Percentiles rank a stretch among this genome's conserved stretches.
Conservation (phyloP, 345 rosid genomes). For the Citrus medica region DNA sequence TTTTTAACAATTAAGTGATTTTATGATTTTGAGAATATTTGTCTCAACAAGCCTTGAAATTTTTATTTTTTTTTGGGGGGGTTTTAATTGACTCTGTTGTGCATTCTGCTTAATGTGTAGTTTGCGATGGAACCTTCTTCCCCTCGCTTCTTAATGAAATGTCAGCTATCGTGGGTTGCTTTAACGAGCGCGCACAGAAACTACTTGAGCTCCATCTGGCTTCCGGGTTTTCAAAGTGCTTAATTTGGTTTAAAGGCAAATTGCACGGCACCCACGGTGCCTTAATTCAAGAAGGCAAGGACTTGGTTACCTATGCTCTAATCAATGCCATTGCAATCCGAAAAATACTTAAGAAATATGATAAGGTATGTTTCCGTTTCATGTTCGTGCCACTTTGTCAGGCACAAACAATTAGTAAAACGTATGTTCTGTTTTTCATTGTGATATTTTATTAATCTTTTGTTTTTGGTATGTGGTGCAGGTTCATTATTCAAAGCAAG, state of each 20-base stretch:
- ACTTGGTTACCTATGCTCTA: constrained; percentile 78
- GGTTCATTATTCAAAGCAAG: constrained; percentile 92
- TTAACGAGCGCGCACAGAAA: constrained; percentile 74
- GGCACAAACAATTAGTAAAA: background rate
- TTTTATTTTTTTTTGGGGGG: too few relatives aligned
- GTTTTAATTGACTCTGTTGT: too few relatives aligned
- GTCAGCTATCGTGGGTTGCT: constrained; percentile 80
- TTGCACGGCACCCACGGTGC: constrained; percentile 42
- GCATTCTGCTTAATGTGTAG: constrained; percentile 31
- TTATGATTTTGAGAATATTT: background rate
- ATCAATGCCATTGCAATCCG: constrained; percentile 81
- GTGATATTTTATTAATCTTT: background rate
- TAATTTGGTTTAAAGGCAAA: constrained; percentile 70
- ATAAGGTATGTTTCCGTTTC: constrained; percentile 46
- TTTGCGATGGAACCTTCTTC: constrained; percentile 92
- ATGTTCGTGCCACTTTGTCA: background rate
- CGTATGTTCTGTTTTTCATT: background rate
- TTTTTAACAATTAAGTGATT: too few relatives aligned
- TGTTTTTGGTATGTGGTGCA: constrained; percentile 20
- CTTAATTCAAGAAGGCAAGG: constrained; percentile 78
- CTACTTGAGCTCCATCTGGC: constrained; percentile 87
- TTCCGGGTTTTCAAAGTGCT: constrained; percentile 66
- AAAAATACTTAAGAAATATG: constrained; percentile 92
- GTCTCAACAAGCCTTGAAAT: background rate
- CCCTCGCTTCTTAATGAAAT: constrained; percentile 81